Evolutionary conservation across 1,139 yeast genomes (phyloP).

Genomic region (Suhomyces wounanorum): DNA sequence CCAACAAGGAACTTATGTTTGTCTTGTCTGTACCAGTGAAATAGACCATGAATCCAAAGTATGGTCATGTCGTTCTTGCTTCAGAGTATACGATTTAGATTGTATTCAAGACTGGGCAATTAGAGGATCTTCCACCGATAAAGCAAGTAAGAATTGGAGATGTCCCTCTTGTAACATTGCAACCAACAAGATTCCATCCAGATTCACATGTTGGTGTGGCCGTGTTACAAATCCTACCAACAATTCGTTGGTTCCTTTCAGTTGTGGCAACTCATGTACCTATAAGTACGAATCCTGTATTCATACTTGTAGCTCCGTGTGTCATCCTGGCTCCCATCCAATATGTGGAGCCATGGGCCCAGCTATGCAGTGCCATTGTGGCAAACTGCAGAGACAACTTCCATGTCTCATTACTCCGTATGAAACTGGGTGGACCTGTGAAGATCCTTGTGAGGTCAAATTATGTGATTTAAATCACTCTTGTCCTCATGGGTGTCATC

Average conservation of each 20-base stretch:
- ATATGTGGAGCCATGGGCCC: constrained; percentile 81
- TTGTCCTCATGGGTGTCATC: constrained; percentile 54
- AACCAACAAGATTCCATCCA: constrained; percentile 53
- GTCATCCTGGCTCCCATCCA: constrained; percentile 93
- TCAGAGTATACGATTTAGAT: constrained; percentile 75
- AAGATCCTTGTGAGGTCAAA: constrained; percentile 54
- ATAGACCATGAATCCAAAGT: constrained; percentile 65
- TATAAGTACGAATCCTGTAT: constrained; percentile 58
- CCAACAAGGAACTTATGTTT: constrained; percentile 66
- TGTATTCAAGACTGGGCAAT: constrained; percentile 84
- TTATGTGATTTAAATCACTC: constrained; percentile 68
- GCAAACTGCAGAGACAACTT: constrained; percentile 61
- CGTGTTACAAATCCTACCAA: constrained; percentile 66
- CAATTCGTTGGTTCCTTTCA: constrained; percentile 70
- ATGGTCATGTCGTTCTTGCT: constrained; percentile 77
- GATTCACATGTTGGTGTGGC: constrained; percentile 90
- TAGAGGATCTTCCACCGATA: constrained; percentile 67
- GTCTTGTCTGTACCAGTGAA: constrained; percentile 84
- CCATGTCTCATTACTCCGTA: constrained; percentile 78
- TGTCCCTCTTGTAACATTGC: constrained; percentile 83
- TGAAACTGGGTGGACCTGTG: constrained; percentile 68
- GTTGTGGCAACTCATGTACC: constrained; percentile 86
- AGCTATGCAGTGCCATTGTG: constrained; percentile 71
- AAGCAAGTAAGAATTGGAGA: constrained; percentile 61
- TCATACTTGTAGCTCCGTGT: constrained; percentile 72